These are phyloP conservation scores for Xylaria acuta DNA, from an alignment of 495 filamentous ascomycete genomes.

Conservation along the genomic window DNA sequence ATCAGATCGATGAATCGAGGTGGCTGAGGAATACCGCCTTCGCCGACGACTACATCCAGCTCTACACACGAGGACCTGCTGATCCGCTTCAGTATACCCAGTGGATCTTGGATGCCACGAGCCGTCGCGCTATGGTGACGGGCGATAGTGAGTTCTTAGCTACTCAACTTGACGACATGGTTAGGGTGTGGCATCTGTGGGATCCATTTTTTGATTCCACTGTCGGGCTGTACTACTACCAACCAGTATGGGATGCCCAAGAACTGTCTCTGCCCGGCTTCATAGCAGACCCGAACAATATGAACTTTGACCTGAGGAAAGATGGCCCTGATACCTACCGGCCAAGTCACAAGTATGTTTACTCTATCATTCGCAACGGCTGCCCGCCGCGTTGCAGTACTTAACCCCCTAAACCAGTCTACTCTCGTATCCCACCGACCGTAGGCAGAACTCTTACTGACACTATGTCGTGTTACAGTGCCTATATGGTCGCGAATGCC, in stretches of 20 bases:
- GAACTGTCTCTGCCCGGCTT: slow-evolving; percentile 52
- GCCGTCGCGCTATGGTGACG: slow-evolving; percentile 47
- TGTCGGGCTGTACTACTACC: slow-evolving; percentile 50
- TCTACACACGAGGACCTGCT: slow-evolving; percentile 51
- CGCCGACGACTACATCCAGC: slow-evolving; percentile 49
- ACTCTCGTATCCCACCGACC: background rate
- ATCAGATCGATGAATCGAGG: slow-evolving; percentile 54
- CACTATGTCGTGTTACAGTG: slow-evolving; percentile 17
- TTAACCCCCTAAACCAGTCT: background rate
- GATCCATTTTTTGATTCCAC: slow-evolving; percentile 41
- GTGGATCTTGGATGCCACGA: slow-evolving; percentile 50
- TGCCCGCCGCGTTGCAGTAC: background rate
- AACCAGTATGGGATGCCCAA: slow-evolving; percentile 54
- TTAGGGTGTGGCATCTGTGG: slow-evolving; percentile 50
- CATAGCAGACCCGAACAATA: slow-evolving; percentile 43
- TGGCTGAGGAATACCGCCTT: slow-evolving; percentile 51
- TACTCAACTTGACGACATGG: slow-evolving; percentile 49
- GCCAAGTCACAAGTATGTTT: slow-evolving; percentile 45
- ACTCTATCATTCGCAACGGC: background rate
- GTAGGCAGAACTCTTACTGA: background rate
- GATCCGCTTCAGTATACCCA: slow-evolving; percentile 52
- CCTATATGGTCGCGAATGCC: slow-evolving; percentile 56
- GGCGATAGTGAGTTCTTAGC: slow-evolving; percentile 47
- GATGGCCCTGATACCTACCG: slow-evolving; percentile 52
- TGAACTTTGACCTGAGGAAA: slow-evolving; percentile 39